A percentile compares a stretch with the other conserved stretches of the same genome.
Evolutionary conservation across 495 filamentous ascomycete species (phyloP).

Genomic region (Trypethelium eluteriae): DNA sequence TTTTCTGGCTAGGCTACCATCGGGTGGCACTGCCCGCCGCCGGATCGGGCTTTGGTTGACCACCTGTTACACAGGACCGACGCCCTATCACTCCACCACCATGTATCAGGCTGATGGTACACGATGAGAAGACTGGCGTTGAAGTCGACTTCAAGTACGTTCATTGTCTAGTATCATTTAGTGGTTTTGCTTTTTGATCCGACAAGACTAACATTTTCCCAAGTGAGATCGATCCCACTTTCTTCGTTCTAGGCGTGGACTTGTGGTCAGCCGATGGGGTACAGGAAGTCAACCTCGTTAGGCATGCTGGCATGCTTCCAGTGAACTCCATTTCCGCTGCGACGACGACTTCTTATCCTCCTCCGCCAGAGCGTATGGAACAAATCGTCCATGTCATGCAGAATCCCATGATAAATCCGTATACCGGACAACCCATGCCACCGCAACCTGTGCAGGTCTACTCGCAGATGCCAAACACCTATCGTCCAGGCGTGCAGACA

Average conservation of each 20-base stretch:
- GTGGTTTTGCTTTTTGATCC: conserved; percentile 15
- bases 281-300: conserved; percentile 90
- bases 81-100: conserved; percentile 94
- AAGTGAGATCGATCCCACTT: conserved; percentile 73
- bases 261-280: conserved; percentile 77
- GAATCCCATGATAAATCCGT: not conserved
- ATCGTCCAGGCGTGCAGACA: conserved; percentile 14
- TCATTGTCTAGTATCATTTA: not conserved
- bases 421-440: not conserved
- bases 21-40: conserved; percentile 7
- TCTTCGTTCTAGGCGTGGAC: conserved; percentile 90
- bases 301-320: conserved; percentile 60
- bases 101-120: conserved; percentile 77
- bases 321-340: conserved; percentile 86
- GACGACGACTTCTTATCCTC: conserved; percentile 68
- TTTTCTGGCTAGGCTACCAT: not conserved
- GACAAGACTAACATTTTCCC: not conserved
- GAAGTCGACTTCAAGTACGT: conserved; percentile 85
- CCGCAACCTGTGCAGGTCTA: not conserved
- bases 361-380: conserved; percentile 32
- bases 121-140: conserved; percentile 69
- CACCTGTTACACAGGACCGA: conserved; percentile 57
- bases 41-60: not conserved
- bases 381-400: not conserved
- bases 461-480: conserved; percentile 6